Evolutionary conservation across 306 rosid species (phyloP).

Genomic region (Cajanus cajan): DNA sequence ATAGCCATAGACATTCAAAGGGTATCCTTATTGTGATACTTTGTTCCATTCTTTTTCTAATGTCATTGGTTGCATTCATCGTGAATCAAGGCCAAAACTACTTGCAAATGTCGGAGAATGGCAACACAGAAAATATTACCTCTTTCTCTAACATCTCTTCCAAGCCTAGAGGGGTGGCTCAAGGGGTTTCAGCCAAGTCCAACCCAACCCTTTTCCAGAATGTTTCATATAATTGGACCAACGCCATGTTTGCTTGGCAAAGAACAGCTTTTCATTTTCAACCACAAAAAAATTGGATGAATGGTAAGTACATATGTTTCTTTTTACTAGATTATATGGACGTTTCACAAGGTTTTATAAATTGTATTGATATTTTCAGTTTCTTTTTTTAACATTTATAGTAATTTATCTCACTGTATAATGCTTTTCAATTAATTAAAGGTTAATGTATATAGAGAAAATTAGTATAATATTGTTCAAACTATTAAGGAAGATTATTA

Average conservation of each 20-base stretch:
- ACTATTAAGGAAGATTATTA: too few species aligned
- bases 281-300: constrained; percentile 80
- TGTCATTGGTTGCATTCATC: constrained; percentile 49
- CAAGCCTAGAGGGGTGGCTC: constrained; percentile 51
- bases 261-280: constrained; percentile 86
- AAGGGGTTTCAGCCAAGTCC: constrained; percentile 78
- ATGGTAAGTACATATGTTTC: constrained; percentile 52
- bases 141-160: neutral
- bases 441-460: too few species aligned
- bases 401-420: too few species aligned
- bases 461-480: too few species aligned
- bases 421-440: too few species aligned
- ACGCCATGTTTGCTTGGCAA: constrained; percentile 88
- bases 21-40: constrained; percentile 14
- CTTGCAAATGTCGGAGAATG: neutral
- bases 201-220: constrained; percentile 30
- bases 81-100: constrained; percentile 23
- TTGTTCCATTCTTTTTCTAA: constrained; percentile 40
- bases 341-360: too few species aligned
- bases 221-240: constrained; percentile 65
- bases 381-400: too few species aligned
- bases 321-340: too few species aligned
- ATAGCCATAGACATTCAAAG: constrained; percentile 25
- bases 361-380: too few species aligned
- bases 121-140: neutral